Percentiles rank a stretch among this genome's conserved stretches.
phyloP scores from a whole-genome alignment of 495 filamentous ascomycete species.

The Annulohypoxylon bovei region DNA sequence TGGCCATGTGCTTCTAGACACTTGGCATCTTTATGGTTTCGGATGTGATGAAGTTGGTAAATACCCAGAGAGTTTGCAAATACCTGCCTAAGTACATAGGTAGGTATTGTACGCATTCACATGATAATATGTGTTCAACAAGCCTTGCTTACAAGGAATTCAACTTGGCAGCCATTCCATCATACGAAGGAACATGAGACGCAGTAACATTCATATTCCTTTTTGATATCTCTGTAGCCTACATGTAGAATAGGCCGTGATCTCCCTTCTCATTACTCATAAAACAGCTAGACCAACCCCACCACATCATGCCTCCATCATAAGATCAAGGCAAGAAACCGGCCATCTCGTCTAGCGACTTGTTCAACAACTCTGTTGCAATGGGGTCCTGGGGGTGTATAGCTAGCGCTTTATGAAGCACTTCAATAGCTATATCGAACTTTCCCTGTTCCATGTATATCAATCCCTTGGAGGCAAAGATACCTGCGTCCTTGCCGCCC shows the following conservation, averaged over 20 bases:
- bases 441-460: conserved; percentile 73
- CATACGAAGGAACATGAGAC: neutral
- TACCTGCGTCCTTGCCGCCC: conserved; percentile 74
- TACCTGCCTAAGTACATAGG: neutral
- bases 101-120: neutral
- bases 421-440: conserved; percentile 72
- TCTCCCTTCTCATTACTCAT: conserved; percentile 15
- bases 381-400: conserved; percentile 76
- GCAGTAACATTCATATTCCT: neutral
- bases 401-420: conserved; percentile 77
- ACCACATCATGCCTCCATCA: neutral
- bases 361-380: conserved; percentile 77
- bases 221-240: neutral
- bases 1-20: conserved; percentile 1
- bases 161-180: neutral
- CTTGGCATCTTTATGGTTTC: neutral
- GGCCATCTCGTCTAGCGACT: conserved; percentile 76
- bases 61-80: neutral
- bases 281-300: neutral
- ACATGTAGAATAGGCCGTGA: conserved; percentile 2
- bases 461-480: conserved; percentile 79
- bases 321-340: conserved; percentile 23
- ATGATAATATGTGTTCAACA: too few relatives aligned
- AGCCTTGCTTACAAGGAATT: neutral
- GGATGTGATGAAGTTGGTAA: neutral